Evolutionary conservation across 2,329 filamentous ascomycete species (phyloP).

Genomic region (Colletotrichum sp.): DNA sequence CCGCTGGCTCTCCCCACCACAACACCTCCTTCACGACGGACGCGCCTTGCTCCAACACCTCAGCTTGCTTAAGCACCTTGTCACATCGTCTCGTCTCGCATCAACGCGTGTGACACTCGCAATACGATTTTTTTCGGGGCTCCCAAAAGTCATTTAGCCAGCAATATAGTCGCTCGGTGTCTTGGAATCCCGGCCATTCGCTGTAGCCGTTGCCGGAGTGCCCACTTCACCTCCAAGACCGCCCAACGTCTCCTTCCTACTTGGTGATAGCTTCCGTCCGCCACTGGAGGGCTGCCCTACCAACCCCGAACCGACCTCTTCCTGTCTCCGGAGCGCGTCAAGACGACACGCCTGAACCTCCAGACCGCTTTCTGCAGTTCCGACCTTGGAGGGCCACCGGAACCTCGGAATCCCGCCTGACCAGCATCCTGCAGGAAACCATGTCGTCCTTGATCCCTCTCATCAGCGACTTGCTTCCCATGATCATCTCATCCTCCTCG

Average conservation of each 20-base stretch:
- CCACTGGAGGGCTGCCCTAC: conserved; percentile 2
- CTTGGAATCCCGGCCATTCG: not conserved
- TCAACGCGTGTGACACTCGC: not conserved
- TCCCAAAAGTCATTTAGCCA: not conserved
- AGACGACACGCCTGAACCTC: not conserved
- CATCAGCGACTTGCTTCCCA: conserved; percentile 62
- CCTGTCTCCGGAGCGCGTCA: not conserved
- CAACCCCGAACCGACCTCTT: not conserved
- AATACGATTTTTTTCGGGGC: not conserved
- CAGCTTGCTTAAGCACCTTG: not conserved
- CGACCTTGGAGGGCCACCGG: not conserved
- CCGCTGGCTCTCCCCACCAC: not conserved
- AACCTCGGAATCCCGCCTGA: not conserved
- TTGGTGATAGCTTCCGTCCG: conserved; percentile 16
- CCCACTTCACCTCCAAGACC: not conserved
- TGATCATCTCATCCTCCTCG: conserved; percentile 61
- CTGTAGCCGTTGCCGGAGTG: conserved; percentile 2
- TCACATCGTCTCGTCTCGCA: not conserved
- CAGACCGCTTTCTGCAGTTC: not conserved
- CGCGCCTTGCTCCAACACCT: not conserved
- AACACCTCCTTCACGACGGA: not conserved
- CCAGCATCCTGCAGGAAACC: not conserved
- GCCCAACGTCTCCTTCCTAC: conserved; percentile 21
- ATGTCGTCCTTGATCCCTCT: conserved; percentile 62
- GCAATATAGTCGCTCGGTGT: not conserved